phyloP scores from a whole-genome alignment of 768 basidiomycete genomes.

The Trametes cubensis region DNA sequence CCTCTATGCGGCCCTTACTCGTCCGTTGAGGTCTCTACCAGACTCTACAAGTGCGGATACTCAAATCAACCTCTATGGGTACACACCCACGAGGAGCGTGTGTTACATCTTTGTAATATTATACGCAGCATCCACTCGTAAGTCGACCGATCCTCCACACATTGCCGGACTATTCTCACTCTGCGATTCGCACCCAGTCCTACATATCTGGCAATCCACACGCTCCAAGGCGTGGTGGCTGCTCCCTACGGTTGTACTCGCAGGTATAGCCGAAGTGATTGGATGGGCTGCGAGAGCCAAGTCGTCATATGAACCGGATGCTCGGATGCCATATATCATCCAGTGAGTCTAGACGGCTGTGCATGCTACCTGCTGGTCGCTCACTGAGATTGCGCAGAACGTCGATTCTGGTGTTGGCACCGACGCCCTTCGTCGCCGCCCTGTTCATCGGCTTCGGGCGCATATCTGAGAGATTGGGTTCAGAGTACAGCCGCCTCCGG shows the following conservation, averaged over 20 bases:
- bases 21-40: neutral
- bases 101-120: slow-evolving; percentile 20
- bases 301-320: slow-evolving; percentile 15
- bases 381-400: slow-evolving; percentile 31
- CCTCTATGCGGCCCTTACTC: neutral
- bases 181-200: neutral
- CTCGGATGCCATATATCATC: slow-evolving; percentile 16
- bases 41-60: neutral
- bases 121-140: slow-evolving; percentile 17
- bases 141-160: neutral
- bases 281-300: slow-evolving; percentile 23
- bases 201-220: slow-evolving; percentile 13
- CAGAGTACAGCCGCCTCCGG: slow-evolving; percentile 52
- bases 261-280: slow-evolving; percentile 19
- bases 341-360: slow-evolving; percentile 15
- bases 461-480: slow-evolving; percentile 48
- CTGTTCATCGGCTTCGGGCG: slow-evolving; percentile 57
- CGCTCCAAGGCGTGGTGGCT: slow-evolving; percentile 23
- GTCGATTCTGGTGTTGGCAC: slow-evolving; percentile 30
- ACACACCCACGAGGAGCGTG: slow-evolving; percentile 16
- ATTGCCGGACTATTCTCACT: neutral
- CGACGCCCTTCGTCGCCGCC: slow-evolving; percentile 59
- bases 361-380: too few species aligned
- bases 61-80: slow-evolving; percentile 19
- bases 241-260: slow-evolving; percentile 17